phyloP scores from a whole-genome alignment of 257 asterid genomes.

The Ballota nigra region DNA sequence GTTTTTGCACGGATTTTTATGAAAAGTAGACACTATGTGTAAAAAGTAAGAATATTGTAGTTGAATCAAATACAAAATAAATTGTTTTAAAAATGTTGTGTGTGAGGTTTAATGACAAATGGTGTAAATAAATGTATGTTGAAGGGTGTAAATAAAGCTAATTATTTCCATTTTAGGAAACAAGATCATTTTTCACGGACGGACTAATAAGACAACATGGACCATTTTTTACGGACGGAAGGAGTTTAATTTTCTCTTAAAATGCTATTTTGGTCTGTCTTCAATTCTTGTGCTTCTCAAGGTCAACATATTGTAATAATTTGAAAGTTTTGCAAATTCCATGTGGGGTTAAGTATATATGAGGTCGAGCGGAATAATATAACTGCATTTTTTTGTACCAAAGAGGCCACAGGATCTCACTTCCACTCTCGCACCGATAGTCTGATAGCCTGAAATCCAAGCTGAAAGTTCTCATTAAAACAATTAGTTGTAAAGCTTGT shows the following conservation, averaged over 20 bases:
- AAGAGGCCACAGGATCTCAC: constrained; percentile 7
- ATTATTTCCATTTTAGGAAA: too few species aligned
- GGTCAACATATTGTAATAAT: constrained; percentile 11
- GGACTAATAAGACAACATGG: too few species aligned
- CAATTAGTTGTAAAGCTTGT: constrained; percentile 14
- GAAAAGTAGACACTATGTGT: too few species aligned
- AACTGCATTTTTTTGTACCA: neutral
- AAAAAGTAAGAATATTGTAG: too few species aligned
- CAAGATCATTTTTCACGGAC: too few species aligned
- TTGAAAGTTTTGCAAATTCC: constrained; percentile 10
- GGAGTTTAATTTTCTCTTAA: constrained; percentile 5
- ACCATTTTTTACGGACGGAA: too few species aligned
- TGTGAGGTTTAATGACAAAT: too few species aligned
- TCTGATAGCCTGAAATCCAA: neutral
- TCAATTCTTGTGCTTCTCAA: constrained; percentile 19
- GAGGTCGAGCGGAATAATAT: neutral
- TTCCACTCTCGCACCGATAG: neutral
- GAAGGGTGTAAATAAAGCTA: too few species aligned
- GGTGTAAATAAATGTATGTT: too few species aligned
- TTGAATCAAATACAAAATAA: too few species aligned
- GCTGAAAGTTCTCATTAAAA: neutral
- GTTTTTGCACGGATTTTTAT: too few species aligned
- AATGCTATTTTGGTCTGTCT: constrained; percentile 12
- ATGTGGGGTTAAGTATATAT: constrained; percentile 10
- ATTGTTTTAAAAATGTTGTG: too few species aligned